These are phyloP conservation scores for Trichoderma sp. DNA, from an alignment of 2,329 filamentous ascomycete genomes.

Conservation along the genomic window DNA sequence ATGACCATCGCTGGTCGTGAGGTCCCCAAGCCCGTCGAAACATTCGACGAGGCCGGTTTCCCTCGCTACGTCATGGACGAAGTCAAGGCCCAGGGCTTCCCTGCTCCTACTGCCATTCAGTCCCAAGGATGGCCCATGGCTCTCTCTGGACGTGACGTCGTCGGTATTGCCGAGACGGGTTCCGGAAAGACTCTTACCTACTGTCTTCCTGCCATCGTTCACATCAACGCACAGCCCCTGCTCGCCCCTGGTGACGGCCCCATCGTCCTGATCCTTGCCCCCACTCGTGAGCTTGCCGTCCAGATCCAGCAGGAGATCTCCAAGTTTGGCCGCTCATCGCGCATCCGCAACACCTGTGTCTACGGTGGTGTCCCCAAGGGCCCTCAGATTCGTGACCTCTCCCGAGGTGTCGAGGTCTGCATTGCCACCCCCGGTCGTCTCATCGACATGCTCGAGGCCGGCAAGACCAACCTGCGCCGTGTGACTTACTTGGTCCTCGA, in stretches of 20 bases:
- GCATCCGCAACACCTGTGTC: slow-evolving; percentile 97
- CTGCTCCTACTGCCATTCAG: slow-evolving; percentile 91
- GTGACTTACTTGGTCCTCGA: slow-evolving; percentile 98
- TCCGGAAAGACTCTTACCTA: slow-evolving; percentile 99
- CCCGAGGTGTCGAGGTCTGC: slow-evolving; percentile 95
- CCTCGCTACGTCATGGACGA: slow-evolving; percentile 97
- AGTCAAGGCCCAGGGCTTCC: slow-evolving; percentile 97
- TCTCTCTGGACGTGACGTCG: slow-evolving; percentile 94
- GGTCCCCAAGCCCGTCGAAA: slow-evolving; percentile 92
- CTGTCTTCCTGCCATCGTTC: slow-evolving; percentile 95
- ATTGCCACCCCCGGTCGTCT: slow-evolving; percentile 97
- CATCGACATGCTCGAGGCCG: slow-evolving; percentile 97
- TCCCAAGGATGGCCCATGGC: slow-evolving; percentile 99
- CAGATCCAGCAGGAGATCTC: slow-evolving; percentile 99
- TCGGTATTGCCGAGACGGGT: slow-evolving; percentile 98
- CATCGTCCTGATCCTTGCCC: slow-evolving; percentile 93
- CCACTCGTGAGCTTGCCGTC: slow-evolving; percentile 95
- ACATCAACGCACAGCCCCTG: slow-evolving; percentile 98
- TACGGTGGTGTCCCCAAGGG: slow-evolving; percentile 99
- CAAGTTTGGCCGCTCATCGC: slow-evolving; percentile 97
- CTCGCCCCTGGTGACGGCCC: slow-evolving; percentile 93
- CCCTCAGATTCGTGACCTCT: slow-evolving; percentile 91
- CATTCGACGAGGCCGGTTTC: slow-evolving; percentile 97
- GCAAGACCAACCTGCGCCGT: slow-evolving; percentile 96
- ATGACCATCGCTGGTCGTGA: slow-evolving; percentile 80